Percentiles rank a stretch among this genome's conserved stretches.
Conservation (phyloP, 345 rosid species). For the Hibiscus syriacus region DNA sequence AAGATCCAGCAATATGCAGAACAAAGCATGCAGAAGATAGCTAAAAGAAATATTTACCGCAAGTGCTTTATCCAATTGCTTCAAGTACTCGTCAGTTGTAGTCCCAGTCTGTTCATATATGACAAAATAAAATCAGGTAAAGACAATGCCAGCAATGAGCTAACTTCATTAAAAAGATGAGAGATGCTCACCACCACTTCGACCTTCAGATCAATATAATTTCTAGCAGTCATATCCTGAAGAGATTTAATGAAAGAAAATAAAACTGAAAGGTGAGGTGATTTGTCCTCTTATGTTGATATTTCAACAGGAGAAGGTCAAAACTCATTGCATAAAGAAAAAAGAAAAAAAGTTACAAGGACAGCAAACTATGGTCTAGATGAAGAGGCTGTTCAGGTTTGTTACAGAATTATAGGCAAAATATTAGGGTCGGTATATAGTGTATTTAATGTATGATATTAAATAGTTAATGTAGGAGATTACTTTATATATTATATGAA, state of each 20-base stretch:
- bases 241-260: slow-evolving; percentile 1
- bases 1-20: not conserved
- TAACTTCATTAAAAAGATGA: slow-evolving; percentile 5
- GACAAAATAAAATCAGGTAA: slow-evolving; percentile 7
- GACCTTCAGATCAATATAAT: slow-evolving; percentile 68
- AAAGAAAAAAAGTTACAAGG: not conserved
- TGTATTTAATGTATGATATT: too few species aligned
- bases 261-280: slow-evolving; percentile 7
- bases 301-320: not conserved
- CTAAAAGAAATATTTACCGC: slow-evolving; percentile 37
- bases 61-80: slow-evolving; percentile 76
- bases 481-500: too few species aligned
- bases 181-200: slow-evolving; percentile 56
- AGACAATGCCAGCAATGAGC: slow-evolving; percentile 7
- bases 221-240: slow-evolving; percentile 73
- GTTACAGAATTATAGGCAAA: too few species aligned
- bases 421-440: too few species aligned
- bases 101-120: slow-evolving; percentile 63
- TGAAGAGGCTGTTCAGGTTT: not conserved
- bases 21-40: not conserved
- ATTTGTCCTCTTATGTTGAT: not conserved
- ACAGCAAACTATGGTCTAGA: not conserved
- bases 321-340: slow-evolving; percentile 2
- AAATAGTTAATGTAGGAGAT: too few species aligned
- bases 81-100: slow-evolving; percentile 58